phyloP scores from a whole-genome alignment of 2,329 filamentous ascomycete genomes.

The Aspergillus latus region DNA sequence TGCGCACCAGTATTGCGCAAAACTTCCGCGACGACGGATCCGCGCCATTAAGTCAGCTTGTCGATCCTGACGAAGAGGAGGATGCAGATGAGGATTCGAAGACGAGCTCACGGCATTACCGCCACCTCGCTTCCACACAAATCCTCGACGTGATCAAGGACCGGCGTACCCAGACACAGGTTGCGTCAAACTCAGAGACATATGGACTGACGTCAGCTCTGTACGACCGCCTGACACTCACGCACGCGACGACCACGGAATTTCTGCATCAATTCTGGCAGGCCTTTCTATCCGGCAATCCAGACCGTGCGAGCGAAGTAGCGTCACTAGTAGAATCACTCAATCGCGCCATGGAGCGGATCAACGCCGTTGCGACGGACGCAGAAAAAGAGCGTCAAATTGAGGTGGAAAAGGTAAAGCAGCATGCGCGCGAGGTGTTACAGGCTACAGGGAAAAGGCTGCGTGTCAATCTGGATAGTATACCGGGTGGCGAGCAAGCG shows the following conservation, averaged over 20 bases:
- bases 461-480: conserved; percentile 62
- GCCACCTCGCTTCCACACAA: conserved; percentile 57
- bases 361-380: conserved; percentile 74
- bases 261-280: conserved; percentile 98
- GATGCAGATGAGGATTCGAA: conserved; percentile 56
- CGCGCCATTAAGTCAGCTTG: conserved; percentile 65
- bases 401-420: conserved; percentile 66
- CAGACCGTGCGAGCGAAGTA: conserved; percentile 76
- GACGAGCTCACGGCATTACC: conserved; percentile 65
- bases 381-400: conserved; percentile 72
- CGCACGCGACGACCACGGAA: conserved; percentile 89
- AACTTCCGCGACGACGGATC: conserved; percentile 55
- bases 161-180: conserved; percentile 51
- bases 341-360: conserved; percentile 71
- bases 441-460: conserved; percentile 72
- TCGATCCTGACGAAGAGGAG: conserved; percentile 57
- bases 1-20: conserved; percentile 61
- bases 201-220: conserved; percentile 52
- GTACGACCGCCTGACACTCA: conserved; percentile 66
- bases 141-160: conserved; percentile 60
- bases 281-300: conserved; percentile 83
- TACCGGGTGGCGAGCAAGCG: conserved; percentile 73
- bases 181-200: conserved; percentile 38
- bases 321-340: conserved; percentile 80
- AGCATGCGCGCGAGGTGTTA: conserved; percentile 69